Evolutionary conservation across 306 rosid species (phyloP).

Genomic region (Casuarina glauca): DNA sequence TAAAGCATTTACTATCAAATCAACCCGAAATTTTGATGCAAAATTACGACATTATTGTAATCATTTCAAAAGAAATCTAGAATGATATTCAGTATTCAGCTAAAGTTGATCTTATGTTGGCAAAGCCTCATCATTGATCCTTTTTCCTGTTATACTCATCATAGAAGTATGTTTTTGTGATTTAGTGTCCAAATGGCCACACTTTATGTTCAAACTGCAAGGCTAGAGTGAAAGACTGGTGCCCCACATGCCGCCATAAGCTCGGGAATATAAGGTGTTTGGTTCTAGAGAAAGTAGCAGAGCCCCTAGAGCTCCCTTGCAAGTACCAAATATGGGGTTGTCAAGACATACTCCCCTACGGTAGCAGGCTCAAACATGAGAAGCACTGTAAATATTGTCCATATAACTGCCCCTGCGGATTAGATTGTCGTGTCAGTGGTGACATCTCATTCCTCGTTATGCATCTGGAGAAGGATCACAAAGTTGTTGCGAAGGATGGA

Average conservation of each 20-base stretch:
- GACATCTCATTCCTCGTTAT: slow-evolving; percentile 49
- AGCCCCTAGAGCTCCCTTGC: slow-evolving; percentile 57
- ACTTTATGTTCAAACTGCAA: slow-evolving; percentile 61
- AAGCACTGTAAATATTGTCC: slow-evolving; percentile 50
- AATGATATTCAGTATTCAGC: not conserved
- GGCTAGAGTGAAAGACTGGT: slow-evolving; percentile 47
- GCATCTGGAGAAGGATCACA: slow-evolving; percentile 54
- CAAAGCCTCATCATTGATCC: not conserved
- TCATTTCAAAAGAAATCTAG: not conserved
- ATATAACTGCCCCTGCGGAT: slow-evolving; percentile 54
- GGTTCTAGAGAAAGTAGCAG: slow-evolving; percentile 58
- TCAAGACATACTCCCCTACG: slow-evolving; percentile 47
- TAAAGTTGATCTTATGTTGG: not conserved
- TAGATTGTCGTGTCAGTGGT: slow-evolving; percentile 49
- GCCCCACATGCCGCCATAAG: slow-evolving; percentile 59
- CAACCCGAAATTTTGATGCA: not conserved
- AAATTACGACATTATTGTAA: not conserved
- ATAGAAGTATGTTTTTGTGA: slow-evolving; percentile 2
- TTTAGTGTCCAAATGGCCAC: slow-evolving; percentile 60
- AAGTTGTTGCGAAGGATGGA: slow-evolving; percentile 60
- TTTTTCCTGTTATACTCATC: not conserved
- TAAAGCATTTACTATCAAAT: not conserved
- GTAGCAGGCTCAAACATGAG: slow-evolving; percentile 58
- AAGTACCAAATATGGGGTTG: slow-evolving; percentile 45
- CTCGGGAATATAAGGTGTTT: slow-evolving; percentile 62